phyloP scores from a whole-genome alignment of 83 land plant species.

The Picea abies region DNA sequence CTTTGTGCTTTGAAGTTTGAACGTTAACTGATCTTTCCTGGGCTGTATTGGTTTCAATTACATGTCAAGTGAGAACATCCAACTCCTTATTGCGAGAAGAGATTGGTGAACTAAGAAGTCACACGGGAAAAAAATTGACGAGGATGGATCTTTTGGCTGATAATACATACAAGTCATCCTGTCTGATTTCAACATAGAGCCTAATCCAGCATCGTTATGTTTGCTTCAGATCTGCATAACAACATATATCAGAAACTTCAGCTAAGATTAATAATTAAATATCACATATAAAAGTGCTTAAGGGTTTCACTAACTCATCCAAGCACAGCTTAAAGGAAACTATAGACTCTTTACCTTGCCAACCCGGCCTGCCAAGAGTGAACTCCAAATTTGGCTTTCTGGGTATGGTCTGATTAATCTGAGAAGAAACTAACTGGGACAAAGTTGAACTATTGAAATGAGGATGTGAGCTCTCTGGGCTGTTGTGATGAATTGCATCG shows the following conservation, averaged over 20 bases:
- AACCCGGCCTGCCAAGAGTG: constrained; percentile 36
- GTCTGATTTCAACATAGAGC: not conserved
- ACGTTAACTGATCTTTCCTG: too few species aligned
- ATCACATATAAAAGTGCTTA: not conserved
- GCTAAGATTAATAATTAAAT: not conserved
- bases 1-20: not conserved
- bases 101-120: not conserved
- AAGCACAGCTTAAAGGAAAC: not conserved
- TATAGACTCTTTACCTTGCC: constrained; percentile 16
- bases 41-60: not conserved
- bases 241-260: not conserved
- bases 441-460: constrained; percentile 8
- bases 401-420: constrained; percentile 3
- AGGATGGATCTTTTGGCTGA: not conserved
- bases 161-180: not conserved
- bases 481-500: not conserved
- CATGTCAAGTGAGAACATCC: not conserved
- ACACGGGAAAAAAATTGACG: not conserved
- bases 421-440: constrained; percentile 10
- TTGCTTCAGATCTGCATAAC: constrained; percentile 13
- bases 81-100: too few species aligned
- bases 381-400: constrained; percentile 34
- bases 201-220: constrained; percentile 8
- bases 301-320: not conserved
- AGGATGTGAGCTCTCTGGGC: not conserved